phyloP scores from a whole-genome alignment of 2,329 filamentous ascomycete genomes.

The Aulographum hederae region DNA sequence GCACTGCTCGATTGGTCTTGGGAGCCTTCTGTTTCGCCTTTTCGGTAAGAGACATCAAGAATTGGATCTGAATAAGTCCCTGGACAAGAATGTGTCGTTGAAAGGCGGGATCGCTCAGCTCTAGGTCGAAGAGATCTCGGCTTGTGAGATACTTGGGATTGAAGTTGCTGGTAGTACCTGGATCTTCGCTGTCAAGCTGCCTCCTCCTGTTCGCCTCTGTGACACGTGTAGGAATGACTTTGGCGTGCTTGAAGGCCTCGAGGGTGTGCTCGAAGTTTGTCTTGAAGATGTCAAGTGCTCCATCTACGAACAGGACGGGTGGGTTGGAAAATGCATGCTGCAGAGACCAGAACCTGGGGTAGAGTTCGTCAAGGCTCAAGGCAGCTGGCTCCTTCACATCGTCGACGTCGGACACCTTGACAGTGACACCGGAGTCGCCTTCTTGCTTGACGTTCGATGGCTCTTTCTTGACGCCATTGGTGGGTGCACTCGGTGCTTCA shows the following conservation, averaged over 20 bases:
- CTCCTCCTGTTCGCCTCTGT: slow-evolving; percentile 64
- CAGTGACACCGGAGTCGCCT: too few species aligned
- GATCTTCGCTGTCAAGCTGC: slow-evolving; percentile 38
- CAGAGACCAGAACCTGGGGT: slow-evolving; percentile 84
- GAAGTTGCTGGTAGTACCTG: slow-evolving; percentile 56
- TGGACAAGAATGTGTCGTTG: slow-evolving; percentile 89
- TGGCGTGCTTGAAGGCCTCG: slow-evolving; percentile 48
- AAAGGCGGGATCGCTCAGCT: slow-evolving; percentile 90
- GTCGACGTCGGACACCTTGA: neutral
- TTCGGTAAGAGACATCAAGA: slow-evolving; percentile 75
- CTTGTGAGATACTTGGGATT: slow-evolving; percentile 99
- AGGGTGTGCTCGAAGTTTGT: slow-evolving; percentile 43
- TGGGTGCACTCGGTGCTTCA: neutral
- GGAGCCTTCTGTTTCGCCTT: slow-evolving; percentile 58
- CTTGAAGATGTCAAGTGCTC: slow-evolving; percentile 49
- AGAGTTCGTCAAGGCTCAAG: slow-evolving; percentile 47
- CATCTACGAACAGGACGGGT: slow-evolving; percentile 55
- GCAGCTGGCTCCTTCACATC: too few species aligned
- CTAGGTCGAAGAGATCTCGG: slow-evolving; percentile 83
- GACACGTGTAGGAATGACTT: slow-evolving; percentile 43
- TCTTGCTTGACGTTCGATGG: too few species aligned
- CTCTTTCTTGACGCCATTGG: too few species aligned
- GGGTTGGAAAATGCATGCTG: slow-evolving; percentile 88
- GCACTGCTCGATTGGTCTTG: slow-evolving; percentile 68
- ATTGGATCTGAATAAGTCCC: slow-evolving; percentile 84